phyloP scores from a whole-genome alignment of 2,329 filamentous ascomycete species.

The Botrytis fabae region DNA sequence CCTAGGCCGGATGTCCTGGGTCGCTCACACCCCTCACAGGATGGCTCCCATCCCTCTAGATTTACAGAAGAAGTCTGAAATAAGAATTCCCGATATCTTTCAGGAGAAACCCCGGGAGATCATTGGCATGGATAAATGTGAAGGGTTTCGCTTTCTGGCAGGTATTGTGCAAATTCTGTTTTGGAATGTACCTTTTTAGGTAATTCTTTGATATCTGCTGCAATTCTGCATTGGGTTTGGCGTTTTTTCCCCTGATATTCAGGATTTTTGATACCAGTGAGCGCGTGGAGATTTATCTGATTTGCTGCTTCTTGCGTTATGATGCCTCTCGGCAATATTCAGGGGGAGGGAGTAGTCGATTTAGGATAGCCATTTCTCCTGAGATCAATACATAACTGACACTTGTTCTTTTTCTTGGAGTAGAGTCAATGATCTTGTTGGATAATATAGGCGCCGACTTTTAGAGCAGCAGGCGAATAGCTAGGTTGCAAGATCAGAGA shows the following conservation, averaged over 20 bases:
- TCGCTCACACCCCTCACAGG: slow-evolving; percentile 47
- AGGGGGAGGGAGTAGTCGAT: slow-evolving; percentile 11
- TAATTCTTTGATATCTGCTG: slow-evolving; percentile 28
- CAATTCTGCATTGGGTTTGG: slow-evolving; percentile 29
- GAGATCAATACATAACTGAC: slow-evolving; percentile 25
- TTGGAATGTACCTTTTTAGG: slow-evolving; percentile 5
- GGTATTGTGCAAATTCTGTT: slow-evolving; percentile 26
- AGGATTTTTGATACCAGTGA: slow-evolving; percentile 31
- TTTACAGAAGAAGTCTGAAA: slow-evolving; percentile 50
- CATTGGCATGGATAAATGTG: slow-evolving; percentile 30
- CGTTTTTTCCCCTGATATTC: slow-evolving; percentile 34
- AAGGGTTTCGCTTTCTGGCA: slow-evolving; percentile 34
- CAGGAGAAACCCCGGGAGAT: slow-evolving; percentile 15
- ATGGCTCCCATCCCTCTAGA: slow-evolving; percentile 48
- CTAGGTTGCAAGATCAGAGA: slow-evolving; percentile 25
- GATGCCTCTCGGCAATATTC: slow-evolving; percentile 23
- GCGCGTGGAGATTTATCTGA: slow-evolving; percentile 30
- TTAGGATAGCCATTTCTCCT: slow-evolving; percentile 25
- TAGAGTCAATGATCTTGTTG: slow-evolving; percentile 18
- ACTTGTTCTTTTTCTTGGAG: slow-evolving; percentile 9
- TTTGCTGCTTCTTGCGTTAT: slow-evolving; percentile 30
- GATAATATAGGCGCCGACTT: slow-evolving; percentile 22
- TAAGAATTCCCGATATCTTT: slow-evolving; percentile 28
- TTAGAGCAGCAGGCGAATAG: slow-evolving; percentile 27
- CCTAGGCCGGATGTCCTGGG: slow-evolving; percentile 42